phyloP scores from a whole-genome alignment of 805 yeast genomes.

The Wickerhamomyces pijperi region DNA sequence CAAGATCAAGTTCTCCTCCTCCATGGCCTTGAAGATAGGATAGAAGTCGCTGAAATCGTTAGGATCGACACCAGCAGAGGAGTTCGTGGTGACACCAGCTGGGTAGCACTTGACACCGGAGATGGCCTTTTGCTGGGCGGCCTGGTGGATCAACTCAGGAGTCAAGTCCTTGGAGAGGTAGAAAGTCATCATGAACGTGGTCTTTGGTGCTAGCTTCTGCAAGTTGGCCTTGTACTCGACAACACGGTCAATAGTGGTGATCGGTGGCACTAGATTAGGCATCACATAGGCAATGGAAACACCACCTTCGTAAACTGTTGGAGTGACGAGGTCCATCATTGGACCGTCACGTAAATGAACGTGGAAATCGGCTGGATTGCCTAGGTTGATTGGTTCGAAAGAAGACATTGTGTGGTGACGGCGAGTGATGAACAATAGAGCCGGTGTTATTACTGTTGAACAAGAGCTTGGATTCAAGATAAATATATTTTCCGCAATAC shows the following conservation, averaged over 20 bases:
- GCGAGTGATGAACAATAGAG: too few relatives aligned
- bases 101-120: slow-evolving; percentile 95
- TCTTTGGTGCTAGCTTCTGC: slow-evolving; percentile 59
- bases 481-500: too few relatives aligned
- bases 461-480: too few relatives aligned
- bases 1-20: slow-evolving; percentile 62
- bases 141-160: slow-evolving; percentile 74
- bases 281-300: slow-evolving; percentile 82
- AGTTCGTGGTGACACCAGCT: slow-evolving; percentile 98
- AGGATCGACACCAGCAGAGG: slow-evolving; percentile 84
- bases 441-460: too few relatives aligned
- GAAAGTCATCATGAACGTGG: slow-evolving; percentile 86
- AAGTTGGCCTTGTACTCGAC: slow-evolving; percentile 55
- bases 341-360: slow-evolving; percentile 91
- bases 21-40: slow-evolving; percentile 84
- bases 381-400: slow-evolving; percentile 29
- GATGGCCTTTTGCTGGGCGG: slow-evolving; percentile 57
- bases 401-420: too few relatives aligned
- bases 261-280: slow-evolving; percentile 95
- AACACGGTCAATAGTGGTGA: slow-evolving; percentile 67
- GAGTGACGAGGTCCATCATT: slow-evolving; percentile 88
- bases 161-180: slow-evolving; percentile 71
- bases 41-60: slow-evolving; percentile 83
- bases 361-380: slow-evolving; percentile 83
- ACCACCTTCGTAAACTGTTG: slow-evolving; percentile 87